These are phyloP conservation scores for Polyporus arcularius DNA, from an alignment of 768 basidiomycete genomes.

Conservation along the genomic window DNA sequence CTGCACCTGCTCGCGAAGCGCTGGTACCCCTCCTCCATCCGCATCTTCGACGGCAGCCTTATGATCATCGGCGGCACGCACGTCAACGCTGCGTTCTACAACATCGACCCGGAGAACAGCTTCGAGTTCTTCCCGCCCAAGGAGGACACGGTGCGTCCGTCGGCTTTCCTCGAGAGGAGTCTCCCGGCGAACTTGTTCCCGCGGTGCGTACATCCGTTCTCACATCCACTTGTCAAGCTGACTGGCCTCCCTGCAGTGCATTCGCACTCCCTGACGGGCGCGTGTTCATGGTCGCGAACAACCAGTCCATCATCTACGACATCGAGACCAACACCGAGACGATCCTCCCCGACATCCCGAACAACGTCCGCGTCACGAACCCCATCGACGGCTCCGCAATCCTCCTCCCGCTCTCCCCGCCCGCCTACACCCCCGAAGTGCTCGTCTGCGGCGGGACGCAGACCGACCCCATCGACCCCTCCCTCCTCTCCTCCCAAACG, in stretches of 20 bases:
- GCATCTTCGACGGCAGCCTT: conserved; percentile 72
- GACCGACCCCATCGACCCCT: conserved; percentile 59
- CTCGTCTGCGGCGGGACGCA: conserved; percentile 78
- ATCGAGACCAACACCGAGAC: conserved; percentile 65
- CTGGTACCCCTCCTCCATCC: conserved; percentile 77
- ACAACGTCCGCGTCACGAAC: conserved; percentile 82
- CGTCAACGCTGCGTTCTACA: conserved; percentile 86
- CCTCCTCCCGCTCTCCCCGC: conserved; percentile 67
- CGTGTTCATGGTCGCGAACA: conserved; percentile 77
- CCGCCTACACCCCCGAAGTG: conserved; percentile 66
- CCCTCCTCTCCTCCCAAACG: conserved; percentile 69
- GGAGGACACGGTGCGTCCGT: conserved; percentile 33
- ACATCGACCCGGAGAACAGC: conserved; percentile 75
- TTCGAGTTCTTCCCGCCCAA: conserved; percentile 85
- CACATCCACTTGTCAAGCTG: conserved; percentile 64
- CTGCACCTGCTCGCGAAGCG: conserved; percentile 75
- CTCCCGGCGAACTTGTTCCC: conserved; percentile 34
- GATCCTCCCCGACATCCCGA: conserved; percentile 68
- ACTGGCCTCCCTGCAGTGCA: conserved; percentile 71
- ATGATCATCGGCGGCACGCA: conserved; percentile 83
- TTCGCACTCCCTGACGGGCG: conserved; percentile 70
- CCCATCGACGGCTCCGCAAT: conserved; percentile 77
- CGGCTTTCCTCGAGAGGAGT: conserved; percentile 31
- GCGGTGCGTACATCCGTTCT: conserved; percentile 62
- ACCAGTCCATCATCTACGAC: conserved; percentile 78